Evolutionary conservation across 2,329 filamentous ascomycete species (phyloP), one percentile per base, ranked within the genome.

Genomic region (Phaeoacremonium minimum): DNA sequence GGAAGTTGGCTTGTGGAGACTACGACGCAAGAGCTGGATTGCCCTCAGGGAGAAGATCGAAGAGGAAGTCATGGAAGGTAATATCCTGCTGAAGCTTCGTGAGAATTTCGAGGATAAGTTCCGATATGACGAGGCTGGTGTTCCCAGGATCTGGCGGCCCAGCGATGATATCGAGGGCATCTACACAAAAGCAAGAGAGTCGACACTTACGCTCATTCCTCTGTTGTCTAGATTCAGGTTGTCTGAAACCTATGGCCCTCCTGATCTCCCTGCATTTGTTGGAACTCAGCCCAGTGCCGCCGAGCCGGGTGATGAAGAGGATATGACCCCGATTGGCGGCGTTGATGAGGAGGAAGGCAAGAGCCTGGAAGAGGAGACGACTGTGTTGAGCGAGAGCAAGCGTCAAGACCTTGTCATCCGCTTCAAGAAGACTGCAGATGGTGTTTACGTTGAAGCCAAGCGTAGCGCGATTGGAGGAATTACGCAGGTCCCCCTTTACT

Each of bases 41-140:
- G 90, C 91, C 12, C 71, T 98, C 43, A 79, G 87, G 31, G 83
- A 88, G 41, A 93, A 87, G 69, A 85, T 98, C 44, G 91, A 97
- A 22, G 93, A 98, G 56, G 93, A 98, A 63, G 87, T 96, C 56
- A 95, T 95, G 81, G 93, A 97, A 65, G 91, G 91, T 52, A 98
- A 97, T 56, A 81, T 98, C 36, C 69, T 97, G 20, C 73, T 97
- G 49, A 98, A 98, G 69, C 77, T 98, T 35, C 81, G 93, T 22
- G 93, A 98, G 62, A 97, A 96, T 67, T 98, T 98, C 49, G 93
- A 98, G 64, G 93, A 98, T 67, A 96, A 95, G 64, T 98, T 98
- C 76, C 84, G 93, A 46, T 98, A 98, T 53, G 93, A 98, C 52
- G 90, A 96, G 41, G 81, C 82, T 6, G 93, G 93, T 17, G 93